These are phyloP conservation scores for Leccinum disarticulatum DNA, from an alignment of 768 basidiomycete genomes.

Conservation along the genomic window DNA sequence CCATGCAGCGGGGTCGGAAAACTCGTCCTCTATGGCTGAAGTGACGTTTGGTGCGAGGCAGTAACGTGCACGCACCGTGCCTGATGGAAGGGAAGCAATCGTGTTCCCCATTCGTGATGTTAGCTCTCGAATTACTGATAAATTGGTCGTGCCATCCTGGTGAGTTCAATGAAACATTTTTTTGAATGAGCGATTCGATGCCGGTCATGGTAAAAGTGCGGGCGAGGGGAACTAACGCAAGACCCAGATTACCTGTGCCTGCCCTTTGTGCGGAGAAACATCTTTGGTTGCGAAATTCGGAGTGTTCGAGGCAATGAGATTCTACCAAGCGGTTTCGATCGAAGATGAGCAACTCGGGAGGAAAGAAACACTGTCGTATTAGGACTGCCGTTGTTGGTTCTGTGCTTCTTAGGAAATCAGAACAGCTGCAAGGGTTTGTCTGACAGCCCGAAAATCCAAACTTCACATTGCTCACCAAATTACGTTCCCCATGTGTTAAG, in stretches of 20 bases:
- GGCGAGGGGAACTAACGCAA: conserved; percentile 61
- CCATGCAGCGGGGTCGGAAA: conserved; percentile 18
- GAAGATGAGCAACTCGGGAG: conserved; percentile 42
- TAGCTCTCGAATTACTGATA: conserved; percentile 18
- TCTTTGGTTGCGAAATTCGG: neutral
- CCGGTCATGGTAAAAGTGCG: too few species aligned
- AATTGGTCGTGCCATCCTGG: conserved; percentile 31
- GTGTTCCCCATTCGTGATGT: conserved; percentile 46
- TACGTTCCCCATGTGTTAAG: conserved; percentile 73
- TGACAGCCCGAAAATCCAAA: too few species aligned
- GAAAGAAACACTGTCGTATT: conserved; percentile 53
- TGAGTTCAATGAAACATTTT: too few species aligned
- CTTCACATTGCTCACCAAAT: too few species aligned
- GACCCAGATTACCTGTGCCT: conserved; percentile 70
- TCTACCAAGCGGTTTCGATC: conserved; percentile 40
- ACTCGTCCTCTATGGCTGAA: conserved; percentile 1
- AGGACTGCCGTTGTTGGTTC: conserved; percentile 61
- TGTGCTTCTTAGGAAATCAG: conserved; percentile 43
- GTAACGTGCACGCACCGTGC: conserved; percentile 23
- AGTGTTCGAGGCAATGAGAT: conserved; percentile 58
- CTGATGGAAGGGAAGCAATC: conserved; percentile 40
- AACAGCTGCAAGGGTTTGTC: too few species aligned
- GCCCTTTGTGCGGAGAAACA: conserved; percentile 41
- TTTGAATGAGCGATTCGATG: too few species aligned
- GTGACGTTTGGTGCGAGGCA: conserved; percentile 20